Base-by-base conservation (phyloP, 768 basidiomycete genomes). In the Mycena floridula region DNA sequence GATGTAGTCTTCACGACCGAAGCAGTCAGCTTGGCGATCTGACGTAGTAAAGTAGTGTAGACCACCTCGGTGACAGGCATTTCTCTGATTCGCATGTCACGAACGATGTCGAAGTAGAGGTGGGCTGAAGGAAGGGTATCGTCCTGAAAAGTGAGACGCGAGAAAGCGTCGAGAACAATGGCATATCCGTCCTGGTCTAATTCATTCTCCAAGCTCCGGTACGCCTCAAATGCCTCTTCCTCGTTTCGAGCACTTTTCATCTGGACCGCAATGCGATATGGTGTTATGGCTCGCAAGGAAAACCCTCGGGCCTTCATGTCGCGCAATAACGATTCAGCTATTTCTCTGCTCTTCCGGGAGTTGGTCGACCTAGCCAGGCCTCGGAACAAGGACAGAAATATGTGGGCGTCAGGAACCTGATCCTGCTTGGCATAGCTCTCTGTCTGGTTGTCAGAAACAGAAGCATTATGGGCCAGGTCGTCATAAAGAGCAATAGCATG, bases 71-170 rank as follows among this genome's bases (percentile, higher is more conserved):
- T 75, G 43, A 85, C 67, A 8, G 67, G 64, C 42, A 81, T 63
- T 18, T 85, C 84, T 2, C 77, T 74, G 11, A 64, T 60, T 22
- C 77, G 81, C 89, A 94, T 93, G 63, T 92, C 89, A 27, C 72
- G 74, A 46, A 91, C 73, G 41, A 94, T 85, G 43, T 76, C 74
- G 59, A 91, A 81, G 60, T 87, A 89, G 43, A 79, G 69, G 60
- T 67, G 49, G 59, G 77, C 50, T 58, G 76, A 57, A 50, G 69
- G 72, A 39, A 64, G 56, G 21, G 68, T 54, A 15, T 62, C 57
- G 18, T 72, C 58, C 37, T 66, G 63, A 46, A 79, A 81, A 7
- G 75, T 70, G 43, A 87, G 67, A 21, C 70, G 69, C 55, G 77
- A 74, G 52, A 88, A 82, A 3, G 76, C 72, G 48, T 76, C 64